Evolutionary conservation across 179 eudicot species (phyloP), one percentile per base, ranked within the genome.

Genomic region (Beta corolliflora): DNA sequence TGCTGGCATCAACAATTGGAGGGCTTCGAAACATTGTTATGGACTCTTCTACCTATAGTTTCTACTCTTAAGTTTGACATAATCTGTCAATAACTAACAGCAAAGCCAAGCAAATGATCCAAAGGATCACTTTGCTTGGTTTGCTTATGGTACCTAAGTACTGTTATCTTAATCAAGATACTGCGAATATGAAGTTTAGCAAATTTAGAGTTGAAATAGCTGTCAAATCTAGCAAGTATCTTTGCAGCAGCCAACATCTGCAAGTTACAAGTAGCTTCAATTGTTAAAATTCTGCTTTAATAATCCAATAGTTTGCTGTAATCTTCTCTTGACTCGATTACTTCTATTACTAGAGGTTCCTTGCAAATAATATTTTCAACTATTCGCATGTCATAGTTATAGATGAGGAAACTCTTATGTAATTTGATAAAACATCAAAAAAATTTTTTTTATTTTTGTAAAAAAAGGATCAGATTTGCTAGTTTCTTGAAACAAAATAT

Each of bases 1-100:
- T 95, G 98, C 46, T 92, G 63, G 97, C 97, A 5, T 95, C 98
- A 14, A 91, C 97, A 1, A 81, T 93, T 7, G 97, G 97, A 31
- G 98, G 98, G 48, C 87, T 95, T 5, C 84, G 97, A 78, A 95
- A 93, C 87, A 93, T 95, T 25, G 76, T 90, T 63, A 84, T 83
- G 7, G 98, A 95, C 67, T 90, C 98, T 29, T 95, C 98, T 15
- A 79, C 90, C 19, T 95, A 93, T 41, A 81, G 83, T 73, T 95
- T 93, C 89, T 95, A 95, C 84, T 82, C 91, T 13, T 93, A 78
- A 83, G 69, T 63, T 9, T 18, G 12, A 25, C 44, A 13, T 25
- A 10, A 25, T 29, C 15, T 25, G 9, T 29, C 16, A 12, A 21
- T 10, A 65, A 64, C 76, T 11, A 50, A 3, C 23, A 13, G 36